These are phyloP conservation scores for Fraxinus quadrangulata DNA, from an alignment of 257 asterid genomes.

Conservation along the genomic window DNA sequence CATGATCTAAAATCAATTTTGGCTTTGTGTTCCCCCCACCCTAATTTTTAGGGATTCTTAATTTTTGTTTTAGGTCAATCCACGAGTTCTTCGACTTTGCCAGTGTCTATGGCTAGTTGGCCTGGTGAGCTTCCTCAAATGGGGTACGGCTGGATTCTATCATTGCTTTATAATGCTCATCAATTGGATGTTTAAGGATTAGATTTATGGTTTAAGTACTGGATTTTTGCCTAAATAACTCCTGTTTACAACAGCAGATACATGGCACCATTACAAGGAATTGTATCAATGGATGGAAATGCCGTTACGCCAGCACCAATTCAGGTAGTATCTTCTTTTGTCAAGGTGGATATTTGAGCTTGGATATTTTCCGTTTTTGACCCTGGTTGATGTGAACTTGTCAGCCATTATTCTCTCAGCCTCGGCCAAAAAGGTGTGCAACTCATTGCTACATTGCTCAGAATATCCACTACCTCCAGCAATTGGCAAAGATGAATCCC, in stretches of 20 bases:
- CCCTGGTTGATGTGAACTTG: neutral
- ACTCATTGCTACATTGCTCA: slow-evolving; percentile 92
- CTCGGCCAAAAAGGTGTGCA: slow-evolving; percentile 79
- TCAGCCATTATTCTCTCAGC: slow-evolving; percentile 83
- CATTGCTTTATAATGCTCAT: slow-evolving; percentile 19
- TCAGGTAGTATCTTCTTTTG: slow-evolving; percentile 45
- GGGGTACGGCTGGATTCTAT: slow-evolving; percentile 60
- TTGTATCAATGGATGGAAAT: slow-evolving; percentile 74
- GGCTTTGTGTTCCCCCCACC: neutral
- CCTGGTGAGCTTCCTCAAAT: slow-evolving; percentile 90
- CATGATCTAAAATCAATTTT: neutral
- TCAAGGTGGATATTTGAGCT: too few relatives aligned
- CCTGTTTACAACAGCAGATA: slow-evolving; percentile 52
- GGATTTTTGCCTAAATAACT: slow-evolving; percentile 25
- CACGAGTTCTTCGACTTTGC: slow-evolving; percentile 54
- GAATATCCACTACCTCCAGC: slow-evolving; percentile 74
- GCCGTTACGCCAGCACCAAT: slow-evolving; percentile 63
- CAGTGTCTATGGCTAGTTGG: slow-evolving; percentile 82
- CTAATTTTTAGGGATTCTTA: slow-evolving; percentile 1
- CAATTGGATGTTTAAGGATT: slow-evolving; percentile 27
- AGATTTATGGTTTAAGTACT: slow-evolving; percentile 27
- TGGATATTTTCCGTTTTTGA: neutral
- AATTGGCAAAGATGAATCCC: slow-evolving; percentile 71
- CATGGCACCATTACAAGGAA: slow-evolving; percentile 89
- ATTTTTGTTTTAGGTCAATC: slow-evolving; percentile 49